phyloP scores from a whole-genome alignment of 805 yeast genomes.

The Metschnikowia noctiluminum region DNA sequence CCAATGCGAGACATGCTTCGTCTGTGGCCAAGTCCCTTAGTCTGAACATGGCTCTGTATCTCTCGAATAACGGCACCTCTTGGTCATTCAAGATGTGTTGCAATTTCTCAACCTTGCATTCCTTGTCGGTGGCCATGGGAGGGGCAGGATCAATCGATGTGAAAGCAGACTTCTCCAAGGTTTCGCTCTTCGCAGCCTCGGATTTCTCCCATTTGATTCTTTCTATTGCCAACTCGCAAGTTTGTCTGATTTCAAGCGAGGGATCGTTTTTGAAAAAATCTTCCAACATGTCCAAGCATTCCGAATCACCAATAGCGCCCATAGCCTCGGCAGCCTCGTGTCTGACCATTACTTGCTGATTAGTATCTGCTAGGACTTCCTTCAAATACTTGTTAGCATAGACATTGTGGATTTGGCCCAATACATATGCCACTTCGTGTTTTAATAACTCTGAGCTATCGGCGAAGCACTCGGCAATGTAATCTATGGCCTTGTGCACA shows the following conservation, averaged over 20 bases:
- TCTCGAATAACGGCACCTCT: conserved; percentile 74
- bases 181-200: conserved; percentile 60
- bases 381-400: conserved; percentile 74
- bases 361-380: conserved; percentile 58
- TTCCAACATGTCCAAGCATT: conserved; percentile 63
- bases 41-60: conserved; percentile 98
- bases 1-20: conserved; percentile 90
- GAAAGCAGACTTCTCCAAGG: conserved; percentile 71
- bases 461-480: conserved; percentile 78
- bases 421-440: conserved; percentile 96
- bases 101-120: conserved; percentile 62
- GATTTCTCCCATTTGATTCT: conserved; percentile 91
- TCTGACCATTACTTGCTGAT: conserved; percentile 93
- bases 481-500: conserved; percentile 69
- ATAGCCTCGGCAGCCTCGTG: conserved; percentile 99
- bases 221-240: conserved; percentile 95
- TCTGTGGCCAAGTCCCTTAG: conserved; percentile 90
- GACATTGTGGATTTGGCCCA: conserved; percentile 90
- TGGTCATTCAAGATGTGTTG: conserved; percentile 72
- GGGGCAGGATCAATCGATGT: conserved; percentile 98
- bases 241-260: conserved; percentile 84
- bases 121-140: conserved; percentile 65
- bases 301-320: conserved; percentile 88
- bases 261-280: conserved; percentile 72
- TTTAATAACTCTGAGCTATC: conserved; percentile 87